A percentile compares a stretch with the other conserved stretches of the same genome.
These are phyloP conservation scores for Hordeum pubiflorum DNA, from an alignment of 202 grass and related monocot species.

Conservation along the genomic window DNA sequence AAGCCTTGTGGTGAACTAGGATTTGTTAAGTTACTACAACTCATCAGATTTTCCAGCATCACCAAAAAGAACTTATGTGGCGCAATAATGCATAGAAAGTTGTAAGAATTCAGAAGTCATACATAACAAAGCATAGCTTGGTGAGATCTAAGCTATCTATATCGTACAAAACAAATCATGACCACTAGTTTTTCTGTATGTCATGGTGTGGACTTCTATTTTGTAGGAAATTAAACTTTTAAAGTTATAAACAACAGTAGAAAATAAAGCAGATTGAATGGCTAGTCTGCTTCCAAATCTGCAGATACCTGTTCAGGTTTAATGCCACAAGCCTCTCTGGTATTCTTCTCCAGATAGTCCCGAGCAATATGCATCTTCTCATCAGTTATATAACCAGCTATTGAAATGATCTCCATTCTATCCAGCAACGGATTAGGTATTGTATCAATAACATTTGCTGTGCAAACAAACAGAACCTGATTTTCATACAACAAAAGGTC, in stretches of 20 bases:
- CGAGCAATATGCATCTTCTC: conserved; percentile 97
- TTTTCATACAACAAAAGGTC: conserved; percentile 35
- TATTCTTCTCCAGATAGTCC: conserved; percentile 90
- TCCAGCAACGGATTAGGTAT: conserved; percentile 94
- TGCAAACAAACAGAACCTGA: conserved; percentile 98
- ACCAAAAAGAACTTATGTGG: background rate
- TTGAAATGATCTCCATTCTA: conserved; percentile 95
- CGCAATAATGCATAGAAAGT: background rate
- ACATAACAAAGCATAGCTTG: conserved; percentile 1
- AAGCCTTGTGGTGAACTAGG: background rate
- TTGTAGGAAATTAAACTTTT: background rate
- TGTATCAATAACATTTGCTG: conserved; percentile 91
- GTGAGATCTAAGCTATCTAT: background rate
- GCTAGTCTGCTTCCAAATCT: background rate
- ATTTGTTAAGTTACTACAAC: background rate
- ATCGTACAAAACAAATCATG: background rate
- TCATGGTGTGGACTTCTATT: conserved; percentile 11
- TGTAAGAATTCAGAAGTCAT: background rate
- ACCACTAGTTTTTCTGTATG: background rate
- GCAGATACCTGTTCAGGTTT: conserved; percentile 71
- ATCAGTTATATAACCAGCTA: conserved; percentile 99
- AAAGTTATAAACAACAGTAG: background rate
- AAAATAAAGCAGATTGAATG: background rate
- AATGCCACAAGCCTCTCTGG: conserved; percentile 82
- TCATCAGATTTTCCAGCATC: background rate